These are phyloP conservation scores for Candida vartiovaarae DNA, from an alignment of 805 yeast genomes.

Conservation along the genomic window DNA sequence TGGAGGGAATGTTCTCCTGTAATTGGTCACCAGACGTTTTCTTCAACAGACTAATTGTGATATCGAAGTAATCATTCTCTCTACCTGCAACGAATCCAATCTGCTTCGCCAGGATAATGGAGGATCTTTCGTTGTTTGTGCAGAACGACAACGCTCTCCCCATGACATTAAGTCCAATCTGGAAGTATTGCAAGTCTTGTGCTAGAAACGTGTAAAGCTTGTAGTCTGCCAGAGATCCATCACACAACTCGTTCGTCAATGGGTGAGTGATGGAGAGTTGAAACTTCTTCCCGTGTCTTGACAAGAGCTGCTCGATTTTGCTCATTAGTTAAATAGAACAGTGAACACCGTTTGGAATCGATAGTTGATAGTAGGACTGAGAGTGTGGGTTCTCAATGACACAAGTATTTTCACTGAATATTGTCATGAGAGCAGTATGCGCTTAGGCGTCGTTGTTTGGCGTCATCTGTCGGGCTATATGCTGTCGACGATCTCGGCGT, in stretches of 20 bases:
- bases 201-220: slow-evolving; percentile 37
- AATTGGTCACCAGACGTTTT: slow-evolving; percentile 6
- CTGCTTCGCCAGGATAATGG: slow-evolving; percentile 39
- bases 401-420: too few species aligned
- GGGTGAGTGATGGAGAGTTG: neutral
- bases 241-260: slow-evolving; percentile 30
- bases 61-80: slow-evolving; percentile 42
- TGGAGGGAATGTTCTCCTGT: neutral
- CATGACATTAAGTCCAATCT: slow-evolving; percentile 33
- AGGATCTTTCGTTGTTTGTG: slow-evolving; percentile 28
- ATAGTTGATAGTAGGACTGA: too few species aligned
- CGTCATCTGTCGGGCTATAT: too few species aligned
- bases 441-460: too few species aligned
- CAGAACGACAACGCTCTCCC: slow-evolving; percentile 34
- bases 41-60: slow-evolving; percentile 27
- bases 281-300: neutral
- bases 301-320: neutral
- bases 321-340: too few species aligned
- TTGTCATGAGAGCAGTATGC: too few species aligned
- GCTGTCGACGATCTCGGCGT: too few species aligned
- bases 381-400: too few species aligned
- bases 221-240: slow-evolving; percentile 37
- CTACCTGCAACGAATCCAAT: slow-evolving; percentile 42
- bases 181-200: slow-evolving; percentile 44
- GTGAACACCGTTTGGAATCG: too few species aligned